A percentile compares a stretch with the other conserved stretches of the same genome.
phyloP scores from a whole-genome alignment of 2,329 filamentous ascomycete genomes.

The Chaetothyriales sp. region DNA sequence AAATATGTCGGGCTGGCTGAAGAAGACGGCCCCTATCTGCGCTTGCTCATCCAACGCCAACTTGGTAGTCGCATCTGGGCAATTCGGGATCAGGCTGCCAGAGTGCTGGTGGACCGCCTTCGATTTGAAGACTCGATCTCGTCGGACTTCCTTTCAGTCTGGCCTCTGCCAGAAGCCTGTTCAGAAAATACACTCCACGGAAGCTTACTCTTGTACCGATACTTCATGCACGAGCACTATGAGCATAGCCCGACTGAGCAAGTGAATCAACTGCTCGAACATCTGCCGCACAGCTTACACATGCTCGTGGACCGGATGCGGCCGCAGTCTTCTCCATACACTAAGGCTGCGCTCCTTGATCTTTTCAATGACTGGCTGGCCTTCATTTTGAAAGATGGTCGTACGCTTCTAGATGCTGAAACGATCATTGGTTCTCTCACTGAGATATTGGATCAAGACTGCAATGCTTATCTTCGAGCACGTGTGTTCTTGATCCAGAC shows the following conservation, averaged over 20 bases:
- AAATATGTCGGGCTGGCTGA: constrained; percentile 18
- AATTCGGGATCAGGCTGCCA: constrained; percentile 32
- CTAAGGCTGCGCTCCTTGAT: constrained; percentile 10
- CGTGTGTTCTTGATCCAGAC: neutral
- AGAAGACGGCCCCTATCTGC: constrained; percentile 22
- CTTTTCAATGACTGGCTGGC: constrained; percentile 9
- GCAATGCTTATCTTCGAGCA: neutral
- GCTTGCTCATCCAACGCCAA: constrained; percentile 22
- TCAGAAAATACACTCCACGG: constrained; percentile 28
- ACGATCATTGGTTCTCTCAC: neutral
- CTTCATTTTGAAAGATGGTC: constrained; percentile 3
- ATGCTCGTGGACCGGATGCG: neutral
- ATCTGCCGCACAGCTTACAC: neutral
- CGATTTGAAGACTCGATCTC: neutral
- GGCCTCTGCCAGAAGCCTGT: constrained; percentile 3
- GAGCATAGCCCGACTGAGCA: neutral
- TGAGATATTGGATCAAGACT: neutral
- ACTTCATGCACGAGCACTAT: constrained; percentile 2
- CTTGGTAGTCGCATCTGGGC: constrained; percentile 31
- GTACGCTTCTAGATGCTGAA: neutral
- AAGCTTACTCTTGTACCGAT: constrained; percentile 19
- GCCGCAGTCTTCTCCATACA: constrained; percentile 6
- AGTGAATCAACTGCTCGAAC: neutral
- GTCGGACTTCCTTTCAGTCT: neutral
- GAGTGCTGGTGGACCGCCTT: constrained; percentile 12